These are phyloP conservation scores for Cucurbita maxima DNA, from an alignment of 306 rosid species.

Conservation along the genomic window DNA sequence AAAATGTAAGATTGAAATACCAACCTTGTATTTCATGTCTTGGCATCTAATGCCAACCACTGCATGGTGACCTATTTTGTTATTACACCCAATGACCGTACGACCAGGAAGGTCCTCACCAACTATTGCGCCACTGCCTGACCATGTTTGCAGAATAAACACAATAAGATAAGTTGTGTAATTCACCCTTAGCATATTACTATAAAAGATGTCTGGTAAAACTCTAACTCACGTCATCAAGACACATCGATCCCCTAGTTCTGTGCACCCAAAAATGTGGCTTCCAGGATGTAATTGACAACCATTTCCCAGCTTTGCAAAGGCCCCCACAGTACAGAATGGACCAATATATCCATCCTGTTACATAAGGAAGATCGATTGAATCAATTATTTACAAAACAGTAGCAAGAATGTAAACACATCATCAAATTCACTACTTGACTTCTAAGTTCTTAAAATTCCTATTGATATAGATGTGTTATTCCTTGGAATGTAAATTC, in stretches of 20 bases:
- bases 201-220: background rate
- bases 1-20: background rate
- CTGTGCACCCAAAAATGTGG: conserved; percentile 69
- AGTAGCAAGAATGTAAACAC: background rate
- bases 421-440: background rate
- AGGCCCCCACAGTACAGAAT: conserved; percentile 76
- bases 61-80: conserved; percentile 77
- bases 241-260: conserved; percentile 58
- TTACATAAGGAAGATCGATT: conserved; percentile 2
- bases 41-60: conserved; percentile 78
- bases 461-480: background rate
- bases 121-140: conserved; percentile 85
- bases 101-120: conserved; percentile 83
- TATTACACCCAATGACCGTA: conserved; percentile 60
- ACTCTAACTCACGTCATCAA: conserved; percentile 69
- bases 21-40: conserved; percentile 78
- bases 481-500: background rate
- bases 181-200: background rate
- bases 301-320: conserved; percentile 54
- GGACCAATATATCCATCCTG: conserved; percentile 91
- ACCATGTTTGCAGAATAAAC: conserved; percentile 12
- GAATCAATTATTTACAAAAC: background rate
- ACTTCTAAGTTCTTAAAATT: background rate
- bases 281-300: conserved; percentile 66
- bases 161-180: background rate